phyloP scores from a whole-genome alignment of 164 flowering plant species.

The Kalanchoe fedtschenkoi region DNA sequence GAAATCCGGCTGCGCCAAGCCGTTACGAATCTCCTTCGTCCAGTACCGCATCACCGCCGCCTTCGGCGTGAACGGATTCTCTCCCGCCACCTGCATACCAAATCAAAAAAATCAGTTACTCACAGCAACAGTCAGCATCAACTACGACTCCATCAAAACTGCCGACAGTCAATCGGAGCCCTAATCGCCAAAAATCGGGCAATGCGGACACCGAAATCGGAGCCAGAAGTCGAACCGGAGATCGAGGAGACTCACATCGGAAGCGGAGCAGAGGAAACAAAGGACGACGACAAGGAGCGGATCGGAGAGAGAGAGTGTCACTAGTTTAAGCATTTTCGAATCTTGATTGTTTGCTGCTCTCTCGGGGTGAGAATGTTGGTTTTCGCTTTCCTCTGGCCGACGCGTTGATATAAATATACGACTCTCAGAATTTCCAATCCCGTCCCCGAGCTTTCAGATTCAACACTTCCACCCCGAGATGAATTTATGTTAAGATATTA shows the following conservation, averaged over 20 bases:
- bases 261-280: not conserved
- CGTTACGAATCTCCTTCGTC: conserved; percentile 7
- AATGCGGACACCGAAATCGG: not conserved
- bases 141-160: not conserved
- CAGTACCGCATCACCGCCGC: conserved; percentile 6
- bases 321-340: not conserved
- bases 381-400: conserved; percentile 1
- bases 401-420: not conserved
- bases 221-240: not conserved
- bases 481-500: no score
- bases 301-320: not conserved
- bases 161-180: not conserved
- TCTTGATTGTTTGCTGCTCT: not conserved
- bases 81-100: conserved; percentile 6
- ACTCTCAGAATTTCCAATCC: not conserved
- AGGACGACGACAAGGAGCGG: conserved; percentile 4
- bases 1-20: not conserved
- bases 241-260: not conserved
- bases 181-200: not conserved
- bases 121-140: not conserved
- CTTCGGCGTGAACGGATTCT: conserved; percentile 6
- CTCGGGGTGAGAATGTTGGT: conserved; percentile 6
- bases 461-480: not conserved
- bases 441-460: not conserved
- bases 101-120: not conserved